These are phyloP conservation scores for Solanum hybrid DNA, from an alignment of 305 asterid species.

Conservation along the genomic window DNA sequence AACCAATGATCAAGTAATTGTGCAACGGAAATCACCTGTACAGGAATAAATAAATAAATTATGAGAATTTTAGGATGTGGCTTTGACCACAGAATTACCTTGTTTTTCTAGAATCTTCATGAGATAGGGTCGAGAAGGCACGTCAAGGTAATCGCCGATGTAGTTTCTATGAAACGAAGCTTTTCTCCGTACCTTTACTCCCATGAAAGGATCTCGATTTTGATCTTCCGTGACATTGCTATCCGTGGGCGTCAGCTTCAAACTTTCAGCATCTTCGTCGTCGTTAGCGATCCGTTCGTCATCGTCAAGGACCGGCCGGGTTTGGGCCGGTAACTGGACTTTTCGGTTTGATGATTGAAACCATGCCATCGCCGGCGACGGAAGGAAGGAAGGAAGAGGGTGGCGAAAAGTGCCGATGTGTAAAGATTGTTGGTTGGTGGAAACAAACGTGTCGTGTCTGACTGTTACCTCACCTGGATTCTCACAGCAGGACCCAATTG, in stretches of 20 bases:
- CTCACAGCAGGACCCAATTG: neutral
- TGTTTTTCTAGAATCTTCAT: conserved; percentile 78
- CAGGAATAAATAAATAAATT: neutral
- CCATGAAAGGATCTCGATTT: neutral
- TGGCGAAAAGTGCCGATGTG: neutral
- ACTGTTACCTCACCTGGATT: neutral
- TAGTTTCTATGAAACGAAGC: conserved; percentile 13
- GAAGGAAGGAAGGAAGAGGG: neutral
- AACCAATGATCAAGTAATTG: neutral
- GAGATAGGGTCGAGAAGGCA: conserved; percentile 61
- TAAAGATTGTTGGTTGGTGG: neutral
- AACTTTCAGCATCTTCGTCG: neutral
- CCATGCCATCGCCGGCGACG: neutral
- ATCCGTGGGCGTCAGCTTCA: neutral
- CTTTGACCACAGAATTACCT: conserved; percentile 22
- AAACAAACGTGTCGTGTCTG: neutral
- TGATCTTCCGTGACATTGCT: neutral
- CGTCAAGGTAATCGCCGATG: conserved; percentile 60
- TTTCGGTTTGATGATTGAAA: neutral
- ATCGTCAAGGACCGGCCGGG: neutral
- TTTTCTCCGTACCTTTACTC: neutral
- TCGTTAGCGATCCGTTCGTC: neutral
- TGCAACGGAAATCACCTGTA: neutral
- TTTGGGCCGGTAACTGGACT: neutral
- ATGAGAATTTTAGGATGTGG: neutral